Percentiles rank a stretch among this genome's conserved stretches.
phyloP scores from a whole-genome alignment of 148 eudicot genomes.

The Selenicereus undatus region DNA sequence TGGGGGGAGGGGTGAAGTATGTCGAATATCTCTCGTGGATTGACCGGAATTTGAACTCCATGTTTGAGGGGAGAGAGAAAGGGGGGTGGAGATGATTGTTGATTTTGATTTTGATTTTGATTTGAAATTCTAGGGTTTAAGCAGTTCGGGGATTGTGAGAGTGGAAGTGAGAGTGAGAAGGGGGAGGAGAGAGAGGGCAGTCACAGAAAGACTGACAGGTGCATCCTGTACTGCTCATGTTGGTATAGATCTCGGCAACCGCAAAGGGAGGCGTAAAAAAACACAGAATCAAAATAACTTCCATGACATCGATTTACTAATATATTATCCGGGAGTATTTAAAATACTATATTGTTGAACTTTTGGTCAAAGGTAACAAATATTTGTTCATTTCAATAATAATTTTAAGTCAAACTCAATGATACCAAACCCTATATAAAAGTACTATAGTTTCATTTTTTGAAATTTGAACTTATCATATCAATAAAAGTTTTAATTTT shows the following conservation, averaged over 20 bases:
- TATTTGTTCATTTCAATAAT: too few relatives aligned
- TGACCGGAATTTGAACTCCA: conserved; percentile 29
- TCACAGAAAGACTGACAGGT: neutral
- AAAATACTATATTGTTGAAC: too few relatives aligned
- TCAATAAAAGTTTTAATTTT: too few relatives aligned
- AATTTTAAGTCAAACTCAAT: too few relatives aligned
- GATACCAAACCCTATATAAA: too few relatives aligned
- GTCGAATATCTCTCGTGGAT: neutral
- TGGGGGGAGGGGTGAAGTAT: conserved; percentile 2
- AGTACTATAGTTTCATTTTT: too few relatives aligned
- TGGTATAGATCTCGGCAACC: neutral
- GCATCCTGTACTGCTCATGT: neutral
- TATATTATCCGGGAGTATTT: too few relatives aligned
- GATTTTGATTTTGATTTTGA: neutral
- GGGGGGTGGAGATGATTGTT: neutral
- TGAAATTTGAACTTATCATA: too few relatives aligned
- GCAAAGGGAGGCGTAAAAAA: neutral
- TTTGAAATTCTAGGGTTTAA: conserved; percentile 13
- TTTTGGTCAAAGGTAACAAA: too few relatives aligned
- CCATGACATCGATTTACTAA: neutral
- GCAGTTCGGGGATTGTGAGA: neutral
- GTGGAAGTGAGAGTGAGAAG: neutral
- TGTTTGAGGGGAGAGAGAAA: neutral
- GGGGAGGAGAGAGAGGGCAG: neutral
- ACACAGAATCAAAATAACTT: too few relatives aligned